Evolutionary conservation across 176 grass and related monocot genomes (phyloP).

Genomic region (Secale cereale): DNA sequence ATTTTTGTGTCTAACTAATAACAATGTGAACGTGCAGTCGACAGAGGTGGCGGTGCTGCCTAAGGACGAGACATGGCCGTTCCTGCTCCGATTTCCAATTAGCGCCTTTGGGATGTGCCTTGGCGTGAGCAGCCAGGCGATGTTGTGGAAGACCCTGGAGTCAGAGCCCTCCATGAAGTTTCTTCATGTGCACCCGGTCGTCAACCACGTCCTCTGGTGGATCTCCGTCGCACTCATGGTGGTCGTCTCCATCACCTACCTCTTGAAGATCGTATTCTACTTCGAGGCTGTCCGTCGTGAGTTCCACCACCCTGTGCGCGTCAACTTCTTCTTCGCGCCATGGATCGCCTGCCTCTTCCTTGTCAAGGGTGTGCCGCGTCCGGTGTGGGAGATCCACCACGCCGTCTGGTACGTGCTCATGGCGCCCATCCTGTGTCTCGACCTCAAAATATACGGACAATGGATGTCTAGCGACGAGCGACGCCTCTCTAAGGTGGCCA

Average conservation of each 20-base stretch:
- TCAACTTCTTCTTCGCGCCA: conserved; percentile 62
- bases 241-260: conserved; percentile 31
- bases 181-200: conserved; percentile 19
- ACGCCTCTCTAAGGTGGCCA: conserved; percentile 63
- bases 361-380: neutral
- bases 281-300: conserved; percentile 44
- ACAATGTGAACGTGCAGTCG: neutral
- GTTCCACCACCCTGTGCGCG: conserved; percentile 45
- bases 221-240: conserved; percentile 27
- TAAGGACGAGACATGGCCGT: conserved; percentile 56
- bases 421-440: conserved; percentile 42
- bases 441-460: conserved; percentile 79
- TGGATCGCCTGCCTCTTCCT: conserved; percentile 58
- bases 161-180: conserved; percentile 23
- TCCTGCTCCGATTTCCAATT: conserved; percentile 48
- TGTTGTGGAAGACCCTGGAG: conserved; percentile 46
- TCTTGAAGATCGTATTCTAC: conserved; percentile 40
- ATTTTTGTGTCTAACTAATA: neutral
- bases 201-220: conserved; percentile 41
- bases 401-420: conserved; percentile 60
- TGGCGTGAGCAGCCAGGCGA: conserved; percentile 50
- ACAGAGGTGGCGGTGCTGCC: conserved; percentile 49
- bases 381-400: neutral
- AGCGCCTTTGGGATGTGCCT: conserved; percentile 47
- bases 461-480: conserved; percentile 71